These are phyloP conservation scores for Pholiota molesta DNA, from an alignment of 768 basidiomycete species.

Conservation along the genomic window DNA sequence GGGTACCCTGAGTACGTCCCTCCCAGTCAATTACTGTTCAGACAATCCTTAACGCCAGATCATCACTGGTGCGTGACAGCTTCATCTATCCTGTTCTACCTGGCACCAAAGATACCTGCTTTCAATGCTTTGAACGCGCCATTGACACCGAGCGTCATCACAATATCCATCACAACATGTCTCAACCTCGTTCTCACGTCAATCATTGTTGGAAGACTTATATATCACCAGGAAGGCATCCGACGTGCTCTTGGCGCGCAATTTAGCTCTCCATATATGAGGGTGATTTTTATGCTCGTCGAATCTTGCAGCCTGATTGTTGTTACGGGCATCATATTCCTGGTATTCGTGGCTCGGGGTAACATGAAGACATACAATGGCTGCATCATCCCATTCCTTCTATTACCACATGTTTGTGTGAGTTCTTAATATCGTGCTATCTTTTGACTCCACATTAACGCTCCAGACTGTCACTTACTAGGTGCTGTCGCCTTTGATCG, in stretches of 20 bases:
- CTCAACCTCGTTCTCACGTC: slow-evolving; percentile 1
- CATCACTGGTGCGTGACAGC: neutral
- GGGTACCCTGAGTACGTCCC: neutral
- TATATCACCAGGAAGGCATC: slow-evolving; percentile 3
- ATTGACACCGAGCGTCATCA: neutral
- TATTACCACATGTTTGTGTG: slow-evolving; percentile 16
- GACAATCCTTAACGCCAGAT: too few relatives aligned
- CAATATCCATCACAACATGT: slow-evolving; percentile 1
- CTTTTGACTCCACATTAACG: neutral
- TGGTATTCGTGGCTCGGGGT: neutral
- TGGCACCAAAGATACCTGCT: neutral
- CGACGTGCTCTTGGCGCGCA: neutral
- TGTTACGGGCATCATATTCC: slow-evolving; percentile 5
- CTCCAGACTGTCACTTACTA: neutral
- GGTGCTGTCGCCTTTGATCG: neutral
- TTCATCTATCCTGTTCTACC: neutral
- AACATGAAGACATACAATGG: neutral
- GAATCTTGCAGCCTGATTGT: slow-evolving; percentile 15
- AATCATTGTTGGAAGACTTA: slow-evolving; percentile 3
- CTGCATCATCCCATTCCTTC: slow-evolving; percentile 12
- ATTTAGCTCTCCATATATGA: slow-evolving; percentile 4
- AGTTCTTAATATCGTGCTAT: neutral
- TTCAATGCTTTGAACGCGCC: neutral
- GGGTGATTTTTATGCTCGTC: slow-evolving; percentile 2
- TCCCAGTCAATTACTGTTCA: too few relatives aligned